Evolutionary conservation across 148 eudicot species (phyloP), one percentile per base, ranked within the genome.

Genomic region (Nepenthes mirabilis): DNA sequence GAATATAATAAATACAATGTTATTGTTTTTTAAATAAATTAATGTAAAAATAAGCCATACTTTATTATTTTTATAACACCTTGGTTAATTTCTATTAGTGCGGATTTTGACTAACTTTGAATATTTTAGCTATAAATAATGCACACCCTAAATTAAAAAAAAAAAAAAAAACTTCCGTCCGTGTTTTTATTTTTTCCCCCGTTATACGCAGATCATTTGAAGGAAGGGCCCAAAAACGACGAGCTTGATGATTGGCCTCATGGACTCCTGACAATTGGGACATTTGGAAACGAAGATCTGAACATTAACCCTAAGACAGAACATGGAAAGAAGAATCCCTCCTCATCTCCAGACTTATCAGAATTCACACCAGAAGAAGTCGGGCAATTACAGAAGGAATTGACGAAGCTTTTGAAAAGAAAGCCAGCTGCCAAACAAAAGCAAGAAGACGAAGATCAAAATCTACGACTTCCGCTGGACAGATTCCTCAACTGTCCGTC

Each of bases 401-500:
- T 93, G 52, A 86, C 73, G 7, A 82, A 86, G 66, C 83, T 93
- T 34, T 67, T 93, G 63, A 69, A 77, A 13, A 68, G 75, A 67
- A 93, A 88, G 58, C 71, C 88, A 23, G 72, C 80, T 23, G 78
- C 45, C 45, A 40, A 40, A 40, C 45, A 78, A 65, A 23, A 23
- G 23, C 23, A 23, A 23, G 23, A 23, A 23, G 77, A 85, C 66
- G 85, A 74, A 61, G 82, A 76, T 23, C 66, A 71, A 13, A 73
- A 40, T 66, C 65, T 78, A 37, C 83, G 83, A 65, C 87, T 93
- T 51, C 99, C 99, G 1, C 64, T 93, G 66, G 96, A 93, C 65
- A 88, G 91, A 71, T 93, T 93, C 77, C 94, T 93, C 9, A 93
- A 93, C 58, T 93, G 99, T 66, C 99, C 99, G 14, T 93, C 99